These are phyloP conservation scores for Pythium aquatile DNA, from an alignment of 352 stramenopile species.

Conservation along the genomic window DNA sequence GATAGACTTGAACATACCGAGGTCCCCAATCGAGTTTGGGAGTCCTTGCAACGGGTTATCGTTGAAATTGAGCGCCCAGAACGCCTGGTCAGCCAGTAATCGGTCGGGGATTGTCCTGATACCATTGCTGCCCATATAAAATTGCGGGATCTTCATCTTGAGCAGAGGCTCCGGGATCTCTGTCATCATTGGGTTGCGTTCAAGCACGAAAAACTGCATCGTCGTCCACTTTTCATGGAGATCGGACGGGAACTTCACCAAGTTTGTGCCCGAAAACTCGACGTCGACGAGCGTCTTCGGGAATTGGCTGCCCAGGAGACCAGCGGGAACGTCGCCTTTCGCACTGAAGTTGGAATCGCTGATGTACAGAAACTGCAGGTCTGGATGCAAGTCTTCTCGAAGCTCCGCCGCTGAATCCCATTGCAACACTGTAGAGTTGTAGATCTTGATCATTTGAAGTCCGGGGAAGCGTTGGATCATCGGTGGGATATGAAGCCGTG, in stretches of 20 bases:
- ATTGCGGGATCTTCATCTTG: constrained; percentile 1
- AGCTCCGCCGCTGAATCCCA: constrained; percentile 17
- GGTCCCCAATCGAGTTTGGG: constrained; percentile 1
- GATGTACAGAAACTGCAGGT: constrained; percentile 17
- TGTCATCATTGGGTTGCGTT: constrained; percentile 1
- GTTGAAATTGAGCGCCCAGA: constrained; percentile 6
- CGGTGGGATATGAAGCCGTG: constrained; percentile 8
- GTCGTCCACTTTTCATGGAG: constrained; percentile 9
- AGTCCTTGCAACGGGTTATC: constrained; percentile 11
- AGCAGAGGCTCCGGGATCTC: constrained; percentile 7
- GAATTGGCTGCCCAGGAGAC: constrained; percentile 8
- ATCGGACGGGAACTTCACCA: background rate
- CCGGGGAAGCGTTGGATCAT: constrained; percentile 9
- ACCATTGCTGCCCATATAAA: constrained; percentile 12
- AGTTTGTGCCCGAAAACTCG: constrained; percentile 20
- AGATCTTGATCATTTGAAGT: constrained; percentile 17
- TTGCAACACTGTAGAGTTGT: constrained; percentile 24
- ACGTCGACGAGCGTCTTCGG: constrained; percentile 13
- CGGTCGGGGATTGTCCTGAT: constrained; percentile 12
- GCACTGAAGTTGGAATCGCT: constrained; percentile 10
- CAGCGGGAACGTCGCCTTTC: background rate
- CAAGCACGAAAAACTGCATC: constrained; percentile 18
- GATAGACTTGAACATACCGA: background rate
- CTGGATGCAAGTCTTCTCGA: constrained; percentile 1
- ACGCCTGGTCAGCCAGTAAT: constrained; percentile 5